These are phyloP conservation scores for Olyra latifolia DNA, from an alignment of 176 grass and related monocot genomes.

Conservation along the genomic window DNA sequence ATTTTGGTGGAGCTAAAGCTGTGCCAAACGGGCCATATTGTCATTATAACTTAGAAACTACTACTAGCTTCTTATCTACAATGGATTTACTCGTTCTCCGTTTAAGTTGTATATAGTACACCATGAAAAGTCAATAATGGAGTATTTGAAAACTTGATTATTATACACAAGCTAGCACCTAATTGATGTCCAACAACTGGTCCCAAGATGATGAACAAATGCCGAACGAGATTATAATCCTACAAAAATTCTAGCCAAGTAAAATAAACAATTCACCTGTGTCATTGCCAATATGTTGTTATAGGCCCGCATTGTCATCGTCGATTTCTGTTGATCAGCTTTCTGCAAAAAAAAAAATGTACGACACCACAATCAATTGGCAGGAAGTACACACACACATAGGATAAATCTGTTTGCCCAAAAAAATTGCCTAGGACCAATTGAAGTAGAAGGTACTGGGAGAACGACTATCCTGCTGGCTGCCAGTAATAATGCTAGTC, in stretches of 20 bases:
- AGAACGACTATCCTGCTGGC: conserved; percentile 5
- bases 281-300: conserved; percentile 96
- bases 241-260: not conserved
- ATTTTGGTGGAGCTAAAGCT: no score
- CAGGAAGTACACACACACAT: not conserved
- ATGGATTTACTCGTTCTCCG: not conserved
- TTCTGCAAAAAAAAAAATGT: conserved; percentile 66
- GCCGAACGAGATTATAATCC: not conserved
- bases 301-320: conserved; percentile 65
- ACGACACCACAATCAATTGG: conserved; percentile 22
- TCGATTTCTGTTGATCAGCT: conserved; percentile 75
- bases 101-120: not conserved
- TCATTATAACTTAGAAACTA: not conserved
- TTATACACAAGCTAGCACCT: not conserved
- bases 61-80: not conserved
- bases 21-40: no score
- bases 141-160: not conserved
- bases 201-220: not conserved
- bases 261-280: conserved; percentile 54
- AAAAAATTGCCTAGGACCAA: conserved; percentile 10
- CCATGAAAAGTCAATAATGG: not conserved
- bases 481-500: not conserved
- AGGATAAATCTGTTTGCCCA: not conserved
- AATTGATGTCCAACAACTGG: not conserved
- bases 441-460: not conserved